Percentiles rank a stretch among this genome's conserved stretches.
Conservation (phyloP, 768 basidiomycete genomes). For the Coprinopsis strossmayeri region DNA sequence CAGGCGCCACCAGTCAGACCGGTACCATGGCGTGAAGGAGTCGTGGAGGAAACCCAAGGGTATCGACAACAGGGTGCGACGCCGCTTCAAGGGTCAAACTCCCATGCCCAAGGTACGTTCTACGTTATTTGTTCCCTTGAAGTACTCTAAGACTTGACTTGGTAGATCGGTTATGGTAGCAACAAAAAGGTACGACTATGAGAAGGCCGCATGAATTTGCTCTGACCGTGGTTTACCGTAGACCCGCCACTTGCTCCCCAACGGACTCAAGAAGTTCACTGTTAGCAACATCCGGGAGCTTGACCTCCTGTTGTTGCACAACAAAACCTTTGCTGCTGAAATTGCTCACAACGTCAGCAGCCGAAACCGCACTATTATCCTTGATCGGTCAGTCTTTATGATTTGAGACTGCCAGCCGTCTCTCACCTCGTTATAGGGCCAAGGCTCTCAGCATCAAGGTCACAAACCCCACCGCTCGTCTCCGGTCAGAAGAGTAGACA, state of each 20-base stretch:
- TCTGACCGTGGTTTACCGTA: constrained; percentile 27
- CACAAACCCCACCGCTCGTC: constrained; percentile 85
- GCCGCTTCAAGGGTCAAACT: constrained; percentile 91
- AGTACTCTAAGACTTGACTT: constrained; percentile 2
- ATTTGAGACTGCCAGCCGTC: too few relatives aligned
- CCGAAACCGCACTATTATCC: constrained; percentile 86
- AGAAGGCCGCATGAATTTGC: constrained; percentile 21
- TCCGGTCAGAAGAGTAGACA: constrained; percentile 89
- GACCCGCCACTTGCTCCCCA: constrained; percentile 95
- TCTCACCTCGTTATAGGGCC: constrained; percentile 60
- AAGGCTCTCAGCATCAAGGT: constrained; percentile 88
- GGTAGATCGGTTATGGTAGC: constrained; percentile 80
- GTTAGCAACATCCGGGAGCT: constrained; percentile 92
- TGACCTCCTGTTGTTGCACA: constrained; percentile 96
- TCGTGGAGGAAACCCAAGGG: constrained; percentile 99
- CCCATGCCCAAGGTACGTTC: constrained; percentile 89
- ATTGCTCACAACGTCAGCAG: constrained; percentile 96
- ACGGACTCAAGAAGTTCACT: constrained; percentile 92
- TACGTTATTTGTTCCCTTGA: background rate
- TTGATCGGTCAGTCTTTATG: constrained; percentile 63
- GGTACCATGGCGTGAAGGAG: constrained; percentile 95
- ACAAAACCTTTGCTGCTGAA: constrained; percentile 91
- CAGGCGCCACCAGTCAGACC: constrained; percentile 98
- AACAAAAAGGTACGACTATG: constrained; percentile 64
- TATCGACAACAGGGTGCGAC: constrained; percentile 97